Percentiles rank a stretch among this genome's conserved stretches.
Evolutionary conservation across 2,329 filamentous ascomycete species (phyloP).

Genomic region (Ophiocordyceps camponoti-leonardi): DNA sequence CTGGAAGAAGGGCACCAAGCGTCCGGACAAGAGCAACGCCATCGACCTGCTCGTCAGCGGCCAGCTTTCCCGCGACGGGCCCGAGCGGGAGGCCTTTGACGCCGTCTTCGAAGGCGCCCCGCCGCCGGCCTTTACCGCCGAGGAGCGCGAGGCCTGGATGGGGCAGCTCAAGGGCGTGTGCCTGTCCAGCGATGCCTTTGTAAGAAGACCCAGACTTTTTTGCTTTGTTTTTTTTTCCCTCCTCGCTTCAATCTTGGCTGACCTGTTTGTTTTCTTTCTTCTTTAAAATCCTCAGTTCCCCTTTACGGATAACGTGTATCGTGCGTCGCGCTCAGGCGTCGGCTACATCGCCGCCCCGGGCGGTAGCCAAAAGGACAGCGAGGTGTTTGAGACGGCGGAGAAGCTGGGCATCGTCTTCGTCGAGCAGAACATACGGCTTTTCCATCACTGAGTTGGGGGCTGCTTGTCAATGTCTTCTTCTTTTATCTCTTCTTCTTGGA

Average conservation of each 20-base stretch:
- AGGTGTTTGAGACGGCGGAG: constrained; percentile 78
- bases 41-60: constrained; percentile 91
- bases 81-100: constrained; percentile 78
- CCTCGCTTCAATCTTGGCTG: not conserved
- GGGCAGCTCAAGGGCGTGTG: constrained; percentile 66
- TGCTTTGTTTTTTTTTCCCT: not conserved
- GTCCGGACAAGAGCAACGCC: constrained; percentile 93
- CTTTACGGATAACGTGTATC: constrained; percentile 95
- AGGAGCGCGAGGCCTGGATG: constrained; percentile 79
- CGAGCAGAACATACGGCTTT: constrained; percentile 83
- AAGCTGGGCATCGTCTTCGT: constrained; percentile 87
- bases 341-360: constrained; percentile 93
- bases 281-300: constrained; percentile 68
- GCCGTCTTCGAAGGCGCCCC: constrained; percentile 70
- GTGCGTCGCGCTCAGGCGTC: constrained; percentile 69
- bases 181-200: constrained; percentile 88
- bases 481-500: no score
- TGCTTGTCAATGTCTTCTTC: constrained; percentile 1
- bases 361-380: constrained; percentile 71
- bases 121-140: constrained; percentile 60
- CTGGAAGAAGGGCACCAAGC: constrained; percentile 96
- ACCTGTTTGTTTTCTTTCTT: no score
- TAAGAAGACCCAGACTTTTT: constrained; percentile 26
- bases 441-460: constrained; percentile 99
- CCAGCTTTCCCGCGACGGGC: constrained; percentile 64